Evolutionary conservation across 2,329 filamentous ascomycete genomes (phyloP).

Genomic region (Salinomyces thailandicus): DNA sequence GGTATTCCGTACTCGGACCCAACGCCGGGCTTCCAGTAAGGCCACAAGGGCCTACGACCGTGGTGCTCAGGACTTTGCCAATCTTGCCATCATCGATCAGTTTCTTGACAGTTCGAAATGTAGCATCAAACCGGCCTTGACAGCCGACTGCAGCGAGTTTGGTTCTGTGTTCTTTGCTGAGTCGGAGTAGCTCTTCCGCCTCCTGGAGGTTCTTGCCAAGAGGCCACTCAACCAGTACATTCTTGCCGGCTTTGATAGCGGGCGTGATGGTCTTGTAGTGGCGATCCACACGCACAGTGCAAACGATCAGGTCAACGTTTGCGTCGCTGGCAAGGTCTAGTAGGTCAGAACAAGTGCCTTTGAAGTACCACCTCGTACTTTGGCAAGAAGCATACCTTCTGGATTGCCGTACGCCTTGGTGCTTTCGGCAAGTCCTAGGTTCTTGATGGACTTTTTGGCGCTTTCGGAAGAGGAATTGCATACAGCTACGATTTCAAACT

Average conservation of each 20-base stretch:
- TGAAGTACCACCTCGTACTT: too few relatives aligned
- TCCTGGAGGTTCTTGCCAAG: conserved; percentile 32
- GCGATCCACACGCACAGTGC: conserved; percentile 33
- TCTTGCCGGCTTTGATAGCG: conserved; percentile 36
- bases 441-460: too few relatives aligned
- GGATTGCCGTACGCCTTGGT: too few relatives aligned
- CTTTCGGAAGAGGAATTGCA: too few relatives aligned
- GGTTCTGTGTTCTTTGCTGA: conserved; percentile 32
- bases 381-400: too few relatives aligned
- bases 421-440: too few relatives aligned
- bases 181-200: conserved; percentile 33
- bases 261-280: conserved; percentile 35
- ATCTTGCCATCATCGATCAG: conserved; percentile 35
- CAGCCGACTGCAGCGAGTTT: conserved; percentile 39
- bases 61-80: conserved; percentile 30
- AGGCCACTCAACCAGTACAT: conserved; percentile 43
- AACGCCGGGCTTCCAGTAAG: conserved; percentile 7
- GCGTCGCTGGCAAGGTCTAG: conserved; percentile 39
- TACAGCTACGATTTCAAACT: too few relatives aligned
- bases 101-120: conserved; percentile 32
- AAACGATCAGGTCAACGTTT: conserved; percentile 40
- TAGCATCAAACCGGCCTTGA: conserved; percentile 35
- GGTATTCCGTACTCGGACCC: conserved; percentile 14
- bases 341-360: too few relatives aligned
- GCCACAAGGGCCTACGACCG: conserved; percentile 7